A percentile compares a stretch with the other conserved stretches of the same genome.
These are phyloP conservation scores for Azolla pinnata DNA, from an alignment of 75 land plant species.

Conservation along the genomic window DNA sequence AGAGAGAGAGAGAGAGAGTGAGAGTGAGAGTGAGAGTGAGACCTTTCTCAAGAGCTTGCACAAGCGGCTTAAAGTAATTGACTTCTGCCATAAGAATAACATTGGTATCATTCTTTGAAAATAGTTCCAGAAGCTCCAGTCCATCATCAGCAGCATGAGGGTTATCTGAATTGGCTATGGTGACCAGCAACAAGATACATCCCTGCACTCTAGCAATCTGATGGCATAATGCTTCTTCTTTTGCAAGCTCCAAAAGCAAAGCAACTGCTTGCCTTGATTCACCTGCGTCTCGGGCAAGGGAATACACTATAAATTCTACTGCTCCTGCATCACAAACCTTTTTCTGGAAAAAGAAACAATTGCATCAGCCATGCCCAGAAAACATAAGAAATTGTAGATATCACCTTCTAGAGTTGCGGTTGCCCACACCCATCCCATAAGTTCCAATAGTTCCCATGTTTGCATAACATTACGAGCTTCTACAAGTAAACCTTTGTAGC, in stretches of 20 bases:
- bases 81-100: slow-evolving; percentile 61
- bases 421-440: too few species aligned
- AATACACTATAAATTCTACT: slow-evolving; percentile 30
- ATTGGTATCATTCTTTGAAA: slow-evolving; percentile 44
- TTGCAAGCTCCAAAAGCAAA: slow-evolving; percentile 31
- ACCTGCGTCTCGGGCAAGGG: slow-evolving; percentile 34
- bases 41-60: slow-evolving; percentile 50
- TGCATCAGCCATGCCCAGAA: neutral
- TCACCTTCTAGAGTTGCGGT: too few species aligned
- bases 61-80: slow-evolving; percentile 46
- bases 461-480: neutral
- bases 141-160: slow-evolving; percentile 33
- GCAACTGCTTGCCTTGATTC: slow-evolving; percentile 54
- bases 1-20: neutral
- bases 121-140: slow-evolving; percentile 22
- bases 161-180: slow-evolving; percentile 33
- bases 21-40: neutral
- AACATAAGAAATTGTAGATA: neutral
- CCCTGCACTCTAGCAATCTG: slow-evolving; percentile 46
- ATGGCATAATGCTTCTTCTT: slow-evolving; percentile 17
- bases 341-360: slow-evolving; percentile 2
- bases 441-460: too few species aligned
- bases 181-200: slow-evolving; percentile 45
- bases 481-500: neutral
- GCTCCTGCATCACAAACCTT: slow-evolving; percentile 34